These are phyloP conservation scores for Platanthera zijinensis DNA, from an alignment of 106 monocot genomes.

Conservation along the genomic window DNA sequence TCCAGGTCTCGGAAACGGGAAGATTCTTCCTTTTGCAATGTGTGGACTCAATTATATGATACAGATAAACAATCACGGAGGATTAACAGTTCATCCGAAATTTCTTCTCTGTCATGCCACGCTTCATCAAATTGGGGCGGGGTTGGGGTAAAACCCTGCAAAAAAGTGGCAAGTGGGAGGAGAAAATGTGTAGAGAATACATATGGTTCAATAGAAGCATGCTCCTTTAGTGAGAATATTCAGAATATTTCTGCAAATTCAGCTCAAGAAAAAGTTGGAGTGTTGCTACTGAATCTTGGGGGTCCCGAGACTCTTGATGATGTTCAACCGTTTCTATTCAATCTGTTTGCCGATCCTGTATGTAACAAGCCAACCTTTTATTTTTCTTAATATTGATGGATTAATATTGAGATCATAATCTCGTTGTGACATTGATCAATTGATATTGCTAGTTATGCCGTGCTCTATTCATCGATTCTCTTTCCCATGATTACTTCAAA, in stretches of 20 bases:
- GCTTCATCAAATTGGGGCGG: not conserved
- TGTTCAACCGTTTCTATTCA: slow-evolving; percentile 90
- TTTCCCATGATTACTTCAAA: not conserved
- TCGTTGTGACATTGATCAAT: not conserved
- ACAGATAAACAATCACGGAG: not conserved
- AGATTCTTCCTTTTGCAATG: slow-evolving; percentile 3
- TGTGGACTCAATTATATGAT: not conserved
- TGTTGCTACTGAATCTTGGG: slow-evolving; percentile 83
- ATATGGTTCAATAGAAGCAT: slow-evolving; percentile 18
- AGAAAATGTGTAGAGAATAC: slow-evolving; percentile 4
- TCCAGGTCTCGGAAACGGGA: slow-evolving; percentile 10
- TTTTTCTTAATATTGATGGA: not conserved
- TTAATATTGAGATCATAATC: not conserved
- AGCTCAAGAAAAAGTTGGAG: slow-evolving; percentile 42
- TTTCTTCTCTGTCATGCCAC: not conserved
- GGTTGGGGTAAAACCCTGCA: not conserved
- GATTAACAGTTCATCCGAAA: not conserved
- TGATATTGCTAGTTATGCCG: not conserved
- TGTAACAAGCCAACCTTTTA: slow-evolving; percentile 5
- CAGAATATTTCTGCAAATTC: slow-evolving; percentile 7
- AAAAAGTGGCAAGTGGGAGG: not conserved
- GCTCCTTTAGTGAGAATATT: slow-evolving; percentile 18
- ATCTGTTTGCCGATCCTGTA: slow-evolving; percentile 94
- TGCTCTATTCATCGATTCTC: not conserved
- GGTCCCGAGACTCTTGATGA: slow-evolving; percentile 83